These are phyloP conservation scores for Tilletia caries DNA, from an alignment of 1,284 basidiomycete species.

Conservation along the genomic window DNA sequence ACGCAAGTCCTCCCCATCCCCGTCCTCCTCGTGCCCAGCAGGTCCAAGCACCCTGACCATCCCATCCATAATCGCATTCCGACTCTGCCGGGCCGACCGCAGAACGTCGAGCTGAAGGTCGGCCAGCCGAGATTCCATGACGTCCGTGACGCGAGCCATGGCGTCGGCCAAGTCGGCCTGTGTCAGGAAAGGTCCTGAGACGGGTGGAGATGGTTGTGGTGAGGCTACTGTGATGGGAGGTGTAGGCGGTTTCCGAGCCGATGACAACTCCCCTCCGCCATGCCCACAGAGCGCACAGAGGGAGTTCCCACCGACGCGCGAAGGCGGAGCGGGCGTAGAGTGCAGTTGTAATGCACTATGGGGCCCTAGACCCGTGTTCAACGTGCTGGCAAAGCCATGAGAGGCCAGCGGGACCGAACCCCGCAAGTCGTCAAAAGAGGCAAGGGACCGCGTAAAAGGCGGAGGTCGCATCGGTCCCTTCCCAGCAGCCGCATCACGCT, in stretches of 20 bases:
- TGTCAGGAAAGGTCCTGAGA: background rate
- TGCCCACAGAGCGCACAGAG: background rate
- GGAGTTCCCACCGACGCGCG: background rate
- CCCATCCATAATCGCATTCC: background rate
- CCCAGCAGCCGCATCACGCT: background rate
- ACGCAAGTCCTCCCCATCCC: background rate
- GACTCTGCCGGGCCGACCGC: background rate
- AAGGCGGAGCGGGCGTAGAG: slow-evolving; percentile 4
- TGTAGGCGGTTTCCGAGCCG: background rate
- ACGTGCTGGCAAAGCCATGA: background rate
- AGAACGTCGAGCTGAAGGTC: slow-evolving; percentile 7
- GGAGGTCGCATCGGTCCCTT: background rate
- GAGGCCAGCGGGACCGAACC: background rate
- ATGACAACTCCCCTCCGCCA: background rate
- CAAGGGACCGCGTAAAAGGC: background rate
- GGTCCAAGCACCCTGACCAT: background rate
- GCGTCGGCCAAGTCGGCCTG: slow-evolving; percentile 2
- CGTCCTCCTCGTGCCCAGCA: background rate
- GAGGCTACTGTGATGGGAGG: too few relatives aligned
- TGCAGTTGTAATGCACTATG: background rate
- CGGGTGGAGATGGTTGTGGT: background rate
- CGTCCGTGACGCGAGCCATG: background rate
- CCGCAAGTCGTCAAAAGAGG: slow-evolving; percentile 13
- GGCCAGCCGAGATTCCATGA: background rate
- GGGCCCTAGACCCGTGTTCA: background rate